A percentile compares a stretch with the other conserved stretches of the same genome.
Evolutionary conservation across 495 filamentous ascomycete genomes (phyloP).

Genomic region (Podospora tetraspora): DNA sequence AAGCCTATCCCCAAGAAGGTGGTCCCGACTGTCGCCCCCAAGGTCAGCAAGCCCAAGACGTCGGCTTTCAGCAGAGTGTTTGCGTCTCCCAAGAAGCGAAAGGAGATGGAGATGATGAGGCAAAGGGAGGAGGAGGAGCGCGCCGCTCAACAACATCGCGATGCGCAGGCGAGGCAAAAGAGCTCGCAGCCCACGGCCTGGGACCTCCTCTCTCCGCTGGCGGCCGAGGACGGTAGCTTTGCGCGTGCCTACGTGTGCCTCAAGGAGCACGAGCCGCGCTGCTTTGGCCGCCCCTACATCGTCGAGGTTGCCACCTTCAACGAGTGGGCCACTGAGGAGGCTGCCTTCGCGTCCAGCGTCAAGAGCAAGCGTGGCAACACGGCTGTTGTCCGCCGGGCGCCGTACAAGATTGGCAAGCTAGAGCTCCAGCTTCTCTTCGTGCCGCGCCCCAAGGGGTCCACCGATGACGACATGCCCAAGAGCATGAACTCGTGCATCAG

Average conservation of each 20-base stretch:
- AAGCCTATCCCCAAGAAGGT: slow-evolving; percentile 54
- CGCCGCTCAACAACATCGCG: slow-evolving; percentile 57
- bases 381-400: slow-evolving; percentile 60
- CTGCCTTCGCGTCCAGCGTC: slow-evolving; percentile 60
- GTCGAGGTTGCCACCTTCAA: slow-evolving; percentile 93
- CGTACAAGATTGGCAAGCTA: slow-evolving; percentile 91
- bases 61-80: slow-evolving; percentile 90
- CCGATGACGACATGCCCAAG: slow-evolving; percentile 96
- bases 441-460: slow-evolving; percentile 80
- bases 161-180: slow-evolving; percentile 57
- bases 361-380: slow-evolving; percentile 80
- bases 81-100: slow-evolving; percentile 88
- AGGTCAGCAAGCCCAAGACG: slow-evolving; percentile 57
- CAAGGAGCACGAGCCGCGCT: slow-evolving; percentile 80
- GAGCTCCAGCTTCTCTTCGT: slow-evolving; percentile 91
- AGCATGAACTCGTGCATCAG: slow-evolving; percentile 93
- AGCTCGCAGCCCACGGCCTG: slow-evolving; percentile 61
- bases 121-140: slow-evolving; percentile 70
- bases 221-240: slow-evolving; percentile 88
- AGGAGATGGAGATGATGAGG: slow-evolving; percentile 79
- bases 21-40: slow-evolving; percentile 49
- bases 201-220: slow-evolving; percentile 79
- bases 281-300: slow-evolving; percentile 79
- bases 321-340: slow-evolving; percentile 91
- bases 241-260: slow-evolving; percentile 87